These are phyloP conservation scores for Alternaria brassicicola DNA, from an alignment of 2,329 filamentous ascomycete genomes.

Conservation along the genomic window DNA sequence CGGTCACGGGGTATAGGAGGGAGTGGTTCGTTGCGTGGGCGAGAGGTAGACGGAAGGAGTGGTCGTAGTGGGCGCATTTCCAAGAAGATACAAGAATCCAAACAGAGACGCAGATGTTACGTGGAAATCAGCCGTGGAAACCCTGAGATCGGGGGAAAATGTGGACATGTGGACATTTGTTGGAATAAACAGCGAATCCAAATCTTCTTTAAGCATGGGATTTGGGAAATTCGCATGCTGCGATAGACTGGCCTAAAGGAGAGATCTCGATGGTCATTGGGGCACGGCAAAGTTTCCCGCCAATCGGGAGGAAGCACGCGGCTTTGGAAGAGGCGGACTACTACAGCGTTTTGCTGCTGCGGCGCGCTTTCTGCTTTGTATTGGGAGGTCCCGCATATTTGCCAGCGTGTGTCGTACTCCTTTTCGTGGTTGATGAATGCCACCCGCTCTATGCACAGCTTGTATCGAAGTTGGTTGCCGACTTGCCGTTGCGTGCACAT, in stretches of 20 bases:
- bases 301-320: not conserved
- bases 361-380: no score
- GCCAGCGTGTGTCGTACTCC: not conserved
- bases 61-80: conserved; percentile 11
- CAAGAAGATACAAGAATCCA: no score
- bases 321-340: no score
- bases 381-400: not conserved
- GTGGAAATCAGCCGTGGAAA: no score
- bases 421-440: not conserved
- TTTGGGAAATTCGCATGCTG: not conserved
- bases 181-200: not conserved
- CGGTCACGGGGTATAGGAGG: conserved; percentile 7
- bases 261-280: conserved; percentile 9
- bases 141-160: no score
- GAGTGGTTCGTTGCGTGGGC: conserved; percentile 8
- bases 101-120: no score
- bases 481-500: not conserved
- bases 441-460: no score
- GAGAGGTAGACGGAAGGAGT: conserved; percentile 7
- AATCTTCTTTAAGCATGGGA: not conserved
- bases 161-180: not conserved
- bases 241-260: not conserved
- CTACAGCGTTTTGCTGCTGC: no score
- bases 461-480: not conserved
- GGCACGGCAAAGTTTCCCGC: not conserved